A percentile compares a stretch with the other conserved stretches of the same genome.
These are phyloP conservation scores for Boletus bicolor DNA, from an alignment of 768 basidiomycete genomes.

Conservation along the genomic window DNA sequence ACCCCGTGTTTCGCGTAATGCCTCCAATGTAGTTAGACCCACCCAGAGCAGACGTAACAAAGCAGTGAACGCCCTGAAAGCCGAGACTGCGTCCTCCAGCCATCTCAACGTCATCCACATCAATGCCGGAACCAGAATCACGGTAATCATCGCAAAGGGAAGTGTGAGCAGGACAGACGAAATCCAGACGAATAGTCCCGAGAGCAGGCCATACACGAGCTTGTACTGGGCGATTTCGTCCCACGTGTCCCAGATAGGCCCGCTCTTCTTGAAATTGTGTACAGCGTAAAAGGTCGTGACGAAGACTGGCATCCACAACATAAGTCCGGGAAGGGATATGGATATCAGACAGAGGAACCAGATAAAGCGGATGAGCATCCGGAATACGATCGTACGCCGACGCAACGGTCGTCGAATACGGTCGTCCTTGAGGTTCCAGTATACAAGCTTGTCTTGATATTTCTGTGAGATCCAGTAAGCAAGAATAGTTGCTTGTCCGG, in stretches of 20 bases:
- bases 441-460: slow-evolving; percentile 71
- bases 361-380: slow-evolving; percentile 60
- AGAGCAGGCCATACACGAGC: slow-evolving; percentile 75
- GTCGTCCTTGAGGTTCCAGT: slow-evolving; percentile 79
- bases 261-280: slow-evolving; percentile 74
- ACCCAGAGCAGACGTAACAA: slow-evolving; percentile 61
- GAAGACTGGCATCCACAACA: slow-evolving; percentile 84
- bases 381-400: slow-evolving; percentile 51
- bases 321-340: slow-evolving; percentile 70
- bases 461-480: slow-evolving; percentile 36
- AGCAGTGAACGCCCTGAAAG: slow-evolving; percentile 69
- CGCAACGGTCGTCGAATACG: slow-evolving; percentile 67
- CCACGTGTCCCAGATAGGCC: slow-evolving; percentile 82
- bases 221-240: slow-evolving; percentile 92
- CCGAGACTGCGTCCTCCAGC: slow-evolving; percentile 80
- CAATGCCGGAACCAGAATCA: slow-evolving; percentile 58
- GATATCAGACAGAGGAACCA: slow-evolving; percentile 63
- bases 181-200: slow-evolving; percentile 69
- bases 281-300: slow-evolving; percentile 65
- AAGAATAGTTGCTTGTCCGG: neutral
- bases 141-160: slow-evolving; percentile 56
- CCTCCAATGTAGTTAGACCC: slow-evolving; percentile 53
- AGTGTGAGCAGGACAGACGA: slow-evolving; percentile 53
- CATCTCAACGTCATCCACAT: slow-evolving; percentile 93
- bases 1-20: slow-evolving; percentile 50